These are phyloP conservation scores for Gamsiella multidivaricata DNA, from an alignment of 192 early-diverging fungal species.

Conservation along the genomic window DNA sequence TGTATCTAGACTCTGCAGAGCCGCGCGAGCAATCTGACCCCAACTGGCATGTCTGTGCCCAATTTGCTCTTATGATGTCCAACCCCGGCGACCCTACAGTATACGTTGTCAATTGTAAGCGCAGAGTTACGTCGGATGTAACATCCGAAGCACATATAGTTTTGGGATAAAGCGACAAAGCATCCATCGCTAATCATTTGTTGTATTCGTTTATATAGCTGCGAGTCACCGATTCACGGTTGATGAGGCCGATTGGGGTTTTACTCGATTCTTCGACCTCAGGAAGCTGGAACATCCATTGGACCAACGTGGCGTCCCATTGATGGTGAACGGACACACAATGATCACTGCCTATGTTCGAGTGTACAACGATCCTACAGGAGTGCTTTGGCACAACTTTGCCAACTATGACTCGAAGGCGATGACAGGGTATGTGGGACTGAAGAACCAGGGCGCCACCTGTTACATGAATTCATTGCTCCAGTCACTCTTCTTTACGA, in stretches of 20 bases:
- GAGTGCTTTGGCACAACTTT: conserved; percentile 97
- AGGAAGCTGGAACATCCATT: conserved; percentile 64
- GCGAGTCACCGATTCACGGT: conserved; percentile 86
- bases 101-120: conserved; percentile 12
- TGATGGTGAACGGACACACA: conserved; percentile 57
- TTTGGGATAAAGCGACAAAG: neutral
- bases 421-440: conserved; percentile 91
- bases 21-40: conserved; percentile 58
- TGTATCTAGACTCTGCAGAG: conserved; percentile 90
- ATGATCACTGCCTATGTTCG: conserved; percentile 79
- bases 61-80: conserved; percentile 82
- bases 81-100: conserved; percentile 74
- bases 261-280: conserved; percentile 79
- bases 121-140: neutral
- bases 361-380: conserved; percentile 86
- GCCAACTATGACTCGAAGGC: conserved; percentile 90
- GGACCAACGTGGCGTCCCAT: conserved; percentile 59
- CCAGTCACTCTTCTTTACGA: conserved; percentile 95
- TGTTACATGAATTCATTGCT: conserved; percentile 99
- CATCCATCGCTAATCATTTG: neutral
- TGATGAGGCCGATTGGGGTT: conserved; percentile 95
- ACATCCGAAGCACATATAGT: neutral
- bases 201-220: conserved; percentile 60
- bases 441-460: conserved; percentile 98
- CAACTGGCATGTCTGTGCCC: conserved; percentile 85